Evolutionary conservation across 139 green algal species (phyloP).

Genomic region (Auxenochlorella protothecoides): DNA sequence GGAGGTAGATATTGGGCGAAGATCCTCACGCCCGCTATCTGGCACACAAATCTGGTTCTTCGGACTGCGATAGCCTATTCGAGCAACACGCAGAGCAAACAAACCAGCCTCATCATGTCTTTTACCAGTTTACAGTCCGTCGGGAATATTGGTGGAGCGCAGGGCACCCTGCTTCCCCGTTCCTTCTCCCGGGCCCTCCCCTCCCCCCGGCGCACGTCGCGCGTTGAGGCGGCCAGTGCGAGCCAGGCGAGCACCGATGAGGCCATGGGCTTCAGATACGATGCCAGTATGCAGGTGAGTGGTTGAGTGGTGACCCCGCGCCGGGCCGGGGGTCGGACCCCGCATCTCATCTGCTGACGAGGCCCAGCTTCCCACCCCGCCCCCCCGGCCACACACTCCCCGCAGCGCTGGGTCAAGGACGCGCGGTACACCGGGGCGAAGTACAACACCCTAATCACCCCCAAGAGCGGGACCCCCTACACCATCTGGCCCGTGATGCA

Average conservation of each 20-base stretch:
- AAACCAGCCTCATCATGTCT: no score
- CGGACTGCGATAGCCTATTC: no score
- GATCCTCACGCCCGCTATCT: no score
- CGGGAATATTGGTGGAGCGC: no score
- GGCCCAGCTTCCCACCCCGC: not conserved
- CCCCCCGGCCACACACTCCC: not conserved
- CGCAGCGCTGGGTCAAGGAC: conserved; percentile 20
- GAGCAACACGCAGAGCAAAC: no score
- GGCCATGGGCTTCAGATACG: conserved; percentile 7
- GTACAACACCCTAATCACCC: conserved; percentile 6
- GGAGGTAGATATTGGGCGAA: no score
- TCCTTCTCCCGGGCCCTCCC: no score
- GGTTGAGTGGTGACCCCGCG: not conserved
- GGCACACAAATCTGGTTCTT: no score
- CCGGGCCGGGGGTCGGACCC: not conserved
- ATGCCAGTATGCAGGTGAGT: conserved; percentile 7
- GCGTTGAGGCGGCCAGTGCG: not conserved
- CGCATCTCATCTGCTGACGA: not conserved
- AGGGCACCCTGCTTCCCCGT: no score
- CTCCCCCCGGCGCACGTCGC: no score
- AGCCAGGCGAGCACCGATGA: not conserved
- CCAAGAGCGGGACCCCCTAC: conserved; percentile 31
- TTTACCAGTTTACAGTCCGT: no score
- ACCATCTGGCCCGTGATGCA: conserved; percentile 33
- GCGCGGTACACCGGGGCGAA: conserved; percentile 8